Percentiles rank a stretch among this genome's conserved stretches.
phyloP scores from a whole-genome alignment of 2,329 filamentous ascomycete species.

The Alternaria sp. region DNA sequence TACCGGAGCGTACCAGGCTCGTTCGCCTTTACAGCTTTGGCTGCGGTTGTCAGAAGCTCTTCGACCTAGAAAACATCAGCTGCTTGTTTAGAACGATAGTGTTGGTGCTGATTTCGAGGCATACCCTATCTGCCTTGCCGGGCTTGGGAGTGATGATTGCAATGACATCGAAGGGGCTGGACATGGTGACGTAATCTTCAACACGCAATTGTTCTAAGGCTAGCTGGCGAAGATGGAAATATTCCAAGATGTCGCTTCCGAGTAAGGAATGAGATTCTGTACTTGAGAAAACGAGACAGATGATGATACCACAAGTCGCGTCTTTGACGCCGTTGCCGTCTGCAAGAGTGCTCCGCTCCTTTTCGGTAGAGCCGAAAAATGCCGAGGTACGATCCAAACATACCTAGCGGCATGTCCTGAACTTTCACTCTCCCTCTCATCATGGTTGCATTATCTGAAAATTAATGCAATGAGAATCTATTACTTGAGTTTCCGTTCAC shows the following conservation, averaged over 20 bases:
- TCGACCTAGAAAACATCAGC: constrained; percentile 32
- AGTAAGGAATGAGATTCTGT: not conserved
- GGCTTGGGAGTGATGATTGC: constrained; percentile 44
- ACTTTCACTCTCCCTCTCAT: constrained; percentile 24
- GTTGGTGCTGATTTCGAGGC: not conserved
- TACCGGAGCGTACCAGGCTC: constrained; percentile 48
- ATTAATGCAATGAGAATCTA: not conserved
- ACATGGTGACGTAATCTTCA: constrained; percentile 21
- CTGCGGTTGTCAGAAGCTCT: constrained; percentile 37
- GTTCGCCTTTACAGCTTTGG: constrained; percentile 39
- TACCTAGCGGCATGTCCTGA: constrained; percentile 19
- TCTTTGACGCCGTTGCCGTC: not conserved
- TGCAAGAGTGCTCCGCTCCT: constrained; percentile 18
- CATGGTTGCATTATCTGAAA: not conserved
- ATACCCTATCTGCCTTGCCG: constrained; percentile 44
- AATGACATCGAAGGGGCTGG: constrained; percentile 38
- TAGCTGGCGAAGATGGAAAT: not conserved
- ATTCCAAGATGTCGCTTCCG: not conserved
- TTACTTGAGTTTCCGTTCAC: not conserved
- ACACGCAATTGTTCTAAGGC: not conserved
- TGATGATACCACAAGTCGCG: not conserved
- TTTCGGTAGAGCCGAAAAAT: constrained; percentile 30
- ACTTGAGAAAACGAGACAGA: not conserved
- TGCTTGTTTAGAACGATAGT: not conserved
- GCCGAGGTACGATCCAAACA: constrained; percentile 28